Evolutionary conservation across 2,329 filamentous ascomycete genomes (phyloP), one percentile per base, ranked within the genome.

Genomic region (Thyridium curvatum): DNA sequence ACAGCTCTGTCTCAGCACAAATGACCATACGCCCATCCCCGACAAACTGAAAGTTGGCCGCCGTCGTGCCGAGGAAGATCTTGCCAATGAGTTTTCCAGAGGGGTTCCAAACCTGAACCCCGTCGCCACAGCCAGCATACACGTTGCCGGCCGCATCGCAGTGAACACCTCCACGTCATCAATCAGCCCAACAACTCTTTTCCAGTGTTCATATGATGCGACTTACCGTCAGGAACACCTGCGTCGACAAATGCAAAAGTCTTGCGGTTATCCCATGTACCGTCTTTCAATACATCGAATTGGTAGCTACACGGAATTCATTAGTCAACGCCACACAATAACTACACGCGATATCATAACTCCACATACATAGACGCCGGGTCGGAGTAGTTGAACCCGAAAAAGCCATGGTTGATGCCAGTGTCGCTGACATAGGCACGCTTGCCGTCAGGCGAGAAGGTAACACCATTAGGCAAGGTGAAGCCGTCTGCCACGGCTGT

Each of bases 401-500:
- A 62, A n/a, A 66, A 60, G 0, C 53, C 65, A n/a, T 59, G 61
- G 8, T 58, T 58, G 61, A 44, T 66, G 65, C 9, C 64, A 59
- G 72, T 77, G 47, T 82, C 77, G 8, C 74, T 70, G 4, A 81
- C 57, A 41, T 82, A 82, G 2, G 71, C 59, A 16, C 67, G 59
- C 8, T 54, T 53, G 15, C 74, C 72, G 42, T 71, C 66, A 0
- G 74, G 75, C 0, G 71, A 73, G 49, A 81, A 80, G 2, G 65
- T 67, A 31, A 81, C 43, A 65, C 65, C 77, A 44, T 82, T 82
- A 0, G 73, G 73, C 28, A 69, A 59, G 0, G 52, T 61, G 39
- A 82, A 76, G 0, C 67, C 74, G 47, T 82, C 77, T 0, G 77
- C 77, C 4, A 77, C 75, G 0, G 72, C 69, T 2, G 67, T 64